Conservation (phyloP, 768 basidiomycete species). For the Russula earlei region DNA sequence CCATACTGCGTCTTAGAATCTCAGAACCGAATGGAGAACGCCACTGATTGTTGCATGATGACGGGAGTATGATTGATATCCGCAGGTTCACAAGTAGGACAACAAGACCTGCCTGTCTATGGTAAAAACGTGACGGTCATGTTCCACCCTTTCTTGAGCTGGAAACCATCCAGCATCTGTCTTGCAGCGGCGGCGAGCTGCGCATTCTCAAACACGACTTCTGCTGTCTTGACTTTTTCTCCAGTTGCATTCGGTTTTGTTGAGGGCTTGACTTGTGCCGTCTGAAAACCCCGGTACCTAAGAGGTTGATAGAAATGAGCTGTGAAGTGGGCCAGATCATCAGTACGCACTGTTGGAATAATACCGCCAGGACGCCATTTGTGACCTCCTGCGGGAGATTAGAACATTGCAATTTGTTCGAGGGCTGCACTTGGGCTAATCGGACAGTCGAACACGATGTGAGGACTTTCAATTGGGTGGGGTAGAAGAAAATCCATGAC, state of each 20-base stretch:
- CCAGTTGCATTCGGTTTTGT: constrained; percentile 58
- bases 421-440: constrained; percentile 41
- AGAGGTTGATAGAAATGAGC: background rate
- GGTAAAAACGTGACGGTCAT: constrained; percentile 71
- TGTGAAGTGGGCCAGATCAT: background rate
- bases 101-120: constrained; percentile 17
- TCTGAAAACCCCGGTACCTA: constrained; percentile 80
- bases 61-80: background rate
- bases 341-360: constrained; percentile 81
- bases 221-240: constrained; percentile 67
- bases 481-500: constrained; percentile 24
- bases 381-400: constrained; percentile 90
- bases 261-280: constrained; percentile 59
- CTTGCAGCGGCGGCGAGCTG: constrained; percentile 71
- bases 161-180: constrained; percentile 76
- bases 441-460: constrained; percentile 24
- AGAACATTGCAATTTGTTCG: constrained; percentile 48
- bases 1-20: background rate
- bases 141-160: constrained; percentile 76
- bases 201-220: constrained; percentile 66
- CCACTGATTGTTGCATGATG: background rate
- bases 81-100: background rate
- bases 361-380: constrained; percentile 71
- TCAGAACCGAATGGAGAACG: background rate
- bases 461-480: constrained; percentile 3